A percentile compares a stretch with the other conserved stretches of the same genome.
Evolutionary conservation across 495 filamentous ascomycete species (phyloP).

Genomic region (Saxophila tyrrhenica): DNA sequence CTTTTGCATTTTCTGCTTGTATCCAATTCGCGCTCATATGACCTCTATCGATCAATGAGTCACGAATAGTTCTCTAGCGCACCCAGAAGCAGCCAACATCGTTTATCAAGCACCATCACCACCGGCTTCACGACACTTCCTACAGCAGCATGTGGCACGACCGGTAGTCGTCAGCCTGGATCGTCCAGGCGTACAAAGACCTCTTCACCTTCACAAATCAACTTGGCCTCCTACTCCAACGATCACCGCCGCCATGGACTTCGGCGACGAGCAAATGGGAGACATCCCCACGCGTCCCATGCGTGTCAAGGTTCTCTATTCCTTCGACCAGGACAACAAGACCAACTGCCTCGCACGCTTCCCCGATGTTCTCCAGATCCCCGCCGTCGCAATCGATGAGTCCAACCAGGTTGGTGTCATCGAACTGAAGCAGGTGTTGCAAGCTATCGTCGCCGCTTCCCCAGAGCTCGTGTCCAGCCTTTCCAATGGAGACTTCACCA

Average conservation of each 20-base stretch:
- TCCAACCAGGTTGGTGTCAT: conserved; percentile 71
- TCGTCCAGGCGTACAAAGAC: conserved; percentile 8
- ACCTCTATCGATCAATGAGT: neutral
- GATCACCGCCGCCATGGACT: conserved; percentile 13
- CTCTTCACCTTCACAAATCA: conserved; percentile 3
- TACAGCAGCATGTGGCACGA: conserved; percentile 12
- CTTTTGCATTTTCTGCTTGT: neutral
- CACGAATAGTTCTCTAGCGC: neutral
- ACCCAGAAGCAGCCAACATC: neutral
- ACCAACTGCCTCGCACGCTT: conserved; percentile 86
- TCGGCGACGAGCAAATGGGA: conserved; percentile 1
- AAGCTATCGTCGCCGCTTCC: conserved; percentile 72
- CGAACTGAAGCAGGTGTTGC: conserved; percentile 79
- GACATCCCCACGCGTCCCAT: conserved; percentile 20
- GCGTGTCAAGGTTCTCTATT: conserved; percentile 90
- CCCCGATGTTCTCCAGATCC: conserved; percentile 68
- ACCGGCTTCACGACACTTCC: neutral
- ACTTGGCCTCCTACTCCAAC: conserved; percentile 7
- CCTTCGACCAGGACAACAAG: conserved; percentile 82
- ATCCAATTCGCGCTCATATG: neutral
- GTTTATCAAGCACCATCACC: neutral
- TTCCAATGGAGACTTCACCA: conserved; percentile 74
- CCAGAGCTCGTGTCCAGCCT: conserved; percentile 77
- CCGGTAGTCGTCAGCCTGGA: conserved; percentile 5
- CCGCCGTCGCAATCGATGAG: conserved; percentile 70